A percentile compares a stretch with the other conserved stretches of the same genome.
Conservation (phyloP, 108 stramenopile genomes). For the Stephanodiscus minutulus region DNA sequence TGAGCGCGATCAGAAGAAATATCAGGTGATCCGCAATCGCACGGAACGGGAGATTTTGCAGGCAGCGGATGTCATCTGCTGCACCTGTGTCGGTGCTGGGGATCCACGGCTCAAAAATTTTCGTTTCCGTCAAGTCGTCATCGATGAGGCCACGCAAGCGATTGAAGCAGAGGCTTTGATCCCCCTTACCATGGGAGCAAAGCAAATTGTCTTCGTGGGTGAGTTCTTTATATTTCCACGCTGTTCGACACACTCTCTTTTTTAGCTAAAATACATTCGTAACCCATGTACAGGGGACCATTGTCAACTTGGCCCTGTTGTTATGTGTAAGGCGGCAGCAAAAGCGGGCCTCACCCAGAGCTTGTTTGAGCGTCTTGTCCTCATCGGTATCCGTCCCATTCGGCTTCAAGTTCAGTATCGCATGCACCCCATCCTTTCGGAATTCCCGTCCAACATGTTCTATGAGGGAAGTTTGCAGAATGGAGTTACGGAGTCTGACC, state of each 20-base stretch:
- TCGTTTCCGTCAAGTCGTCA: constrained; percentile 95
- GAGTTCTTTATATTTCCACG: neutral
- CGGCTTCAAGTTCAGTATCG: constrained; percentile 98
- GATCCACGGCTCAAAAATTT: constrained; percentile 96
- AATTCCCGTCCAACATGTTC: constrained; percentile 99
- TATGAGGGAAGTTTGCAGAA: constrained; percentile 98
- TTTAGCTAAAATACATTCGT: neutral
- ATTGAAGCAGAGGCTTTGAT: constrained; percentile 98
- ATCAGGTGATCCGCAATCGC: constrained; percentile 69
- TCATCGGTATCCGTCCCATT: constrained; percentile 94
- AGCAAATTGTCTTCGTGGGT: constrained; percentile 97
- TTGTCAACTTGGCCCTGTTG: constrained; percentile 97
- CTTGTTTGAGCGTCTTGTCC: constrained; percentile 95
- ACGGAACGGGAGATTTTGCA: constrained; percentile 96
- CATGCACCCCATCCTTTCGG: constrained; percentile 97
- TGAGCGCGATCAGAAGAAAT: constrained; percentile 91
- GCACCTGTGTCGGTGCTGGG: constrained; percentile 97
- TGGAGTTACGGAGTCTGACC: constrained; percentile 95
- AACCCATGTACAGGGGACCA: constrained; percentile 76
- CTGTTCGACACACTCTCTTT: neutral
- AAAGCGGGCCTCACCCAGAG: constrained; percentile 95
- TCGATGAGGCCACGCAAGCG: constrained; percentile 99
- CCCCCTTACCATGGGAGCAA: constrained; percentile 95
- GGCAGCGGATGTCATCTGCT: constrained; percentile 98
- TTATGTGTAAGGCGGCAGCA: constrained; percentile 97